Base-by-base conservation (phyloP, 306 rosid species). In the Vicia villosa region DNA sequence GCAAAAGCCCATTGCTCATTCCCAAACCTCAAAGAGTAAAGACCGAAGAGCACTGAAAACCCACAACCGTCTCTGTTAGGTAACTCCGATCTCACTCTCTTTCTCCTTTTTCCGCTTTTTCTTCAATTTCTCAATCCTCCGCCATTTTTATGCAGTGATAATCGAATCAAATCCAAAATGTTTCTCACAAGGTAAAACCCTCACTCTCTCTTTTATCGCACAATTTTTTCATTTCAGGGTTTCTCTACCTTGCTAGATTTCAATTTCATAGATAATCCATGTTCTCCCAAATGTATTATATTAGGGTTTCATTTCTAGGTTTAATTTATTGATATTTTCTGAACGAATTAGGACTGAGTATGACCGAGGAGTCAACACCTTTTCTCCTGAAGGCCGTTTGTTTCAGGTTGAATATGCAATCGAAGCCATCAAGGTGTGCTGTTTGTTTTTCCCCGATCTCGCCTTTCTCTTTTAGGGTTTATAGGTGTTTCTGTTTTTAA, bases 341-440 rank as follows among this genome's bases (percentile, higher is more conserved):
- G 17, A 47, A 16, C 70, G 58, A 59, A 70, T 68, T 62, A 94
- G 99, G 84, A 94, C 99, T 34, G 97, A 94, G 87, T 94, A 94
- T 84, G 99, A 94, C 80, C 86, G 97, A 73, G 99, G 97, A 66
- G 99, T 94, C 40, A 94, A 94, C 77, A 94, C 99, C 21, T 94
- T 94, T 81, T 94, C 99, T 37, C 99, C 97, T 0, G 99, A 94
- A 83, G 97, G 99, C 5, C 88, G 97, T 60, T 81, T 94, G 77
- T 94, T 94, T 80, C 99, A 94, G 84, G 99, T 94, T 68, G 99
- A 94, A 79, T 91, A 94, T 85, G 99, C 99, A 59, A 94, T 94
- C n/a, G 97, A 94, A 70, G 99, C 99, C 37, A 94, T 94, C 73
- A 94, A 91, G 97, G 98, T 88, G 49, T 17, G 58, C 30, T 5